phyloP scores from a whole-genome alignment of 768 basidiomycete genomes.

The Daedaleopsis sinensis region DNA sequence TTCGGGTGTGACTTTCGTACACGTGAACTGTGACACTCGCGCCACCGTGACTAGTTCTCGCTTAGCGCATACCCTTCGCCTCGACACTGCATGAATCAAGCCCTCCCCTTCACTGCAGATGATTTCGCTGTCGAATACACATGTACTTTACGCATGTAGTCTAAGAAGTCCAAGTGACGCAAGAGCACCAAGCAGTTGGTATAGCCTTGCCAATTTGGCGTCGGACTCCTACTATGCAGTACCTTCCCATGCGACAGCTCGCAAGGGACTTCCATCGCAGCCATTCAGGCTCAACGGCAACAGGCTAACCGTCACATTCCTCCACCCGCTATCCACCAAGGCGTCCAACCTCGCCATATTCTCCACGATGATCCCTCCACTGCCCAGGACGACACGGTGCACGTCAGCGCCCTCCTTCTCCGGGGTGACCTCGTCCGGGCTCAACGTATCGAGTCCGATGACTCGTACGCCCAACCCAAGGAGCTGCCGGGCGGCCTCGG shows the following conservation, averaged over 20 bases:
- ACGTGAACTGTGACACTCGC: too few relatives aligned
- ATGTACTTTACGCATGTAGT: too few relatives aligned
- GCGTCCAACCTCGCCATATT: conserved; percentile 61
- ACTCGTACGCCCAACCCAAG: conserved; percentile 54
- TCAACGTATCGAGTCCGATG: conserved; percentile 66
- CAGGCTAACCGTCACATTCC: conserved; percentile 49
- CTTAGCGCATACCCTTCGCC: too few relatives aligned
- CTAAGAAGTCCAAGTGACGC: too few relatives aligned
- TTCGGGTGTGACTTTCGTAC: too few relatives aligned
- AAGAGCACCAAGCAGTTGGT: not conserved
- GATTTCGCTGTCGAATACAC: too few relatives aligned
- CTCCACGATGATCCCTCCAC: conserved; percentile 68
- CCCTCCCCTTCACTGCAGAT: too few relatives aligned
- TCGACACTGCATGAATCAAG: too few relatives aligned
- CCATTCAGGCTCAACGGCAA: conserved; percentile 60
- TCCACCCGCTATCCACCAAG: conserved; percentile 33
- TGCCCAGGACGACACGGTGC: conserved; percentile 63
- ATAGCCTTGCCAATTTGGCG: not conserved
- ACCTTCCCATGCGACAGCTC: conserved; percentile 61
- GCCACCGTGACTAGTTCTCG: too few relatives aligned
- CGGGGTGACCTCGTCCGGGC: conserved; percentile 55
- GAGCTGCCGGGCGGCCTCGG: conserved; percentile 53
- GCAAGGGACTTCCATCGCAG: conserved; percentile 71
- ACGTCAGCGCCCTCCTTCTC: conserved; percentile 35
- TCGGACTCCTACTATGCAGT: not conserved